Evolutionary conservation across 164 flowering plant species (phyloP).

Genomic region (Warburgia ugandensis): DNA sequence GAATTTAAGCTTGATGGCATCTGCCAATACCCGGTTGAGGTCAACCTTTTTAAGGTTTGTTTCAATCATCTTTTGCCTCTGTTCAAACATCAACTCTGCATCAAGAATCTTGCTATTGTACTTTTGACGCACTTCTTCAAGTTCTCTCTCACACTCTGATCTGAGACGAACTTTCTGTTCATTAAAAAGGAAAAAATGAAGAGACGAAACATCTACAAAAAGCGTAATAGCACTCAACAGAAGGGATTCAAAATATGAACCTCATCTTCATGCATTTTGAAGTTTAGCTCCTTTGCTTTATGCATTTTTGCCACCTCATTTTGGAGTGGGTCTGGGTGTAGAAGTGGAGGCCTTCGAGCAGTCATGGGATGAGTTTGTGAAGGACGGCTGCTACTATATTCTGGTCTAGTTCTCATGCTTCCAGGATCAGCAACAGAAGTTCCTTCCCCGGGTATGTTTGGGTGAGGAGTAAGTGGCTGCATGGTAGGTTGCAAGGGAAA

Average conservation of each 20-base stretch:
- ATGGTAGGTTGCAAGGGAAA: slow-evolving; percentile 2
- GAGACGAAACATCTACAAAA: neutral
- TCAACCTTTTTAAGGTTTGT: slow-evolving; percentile 28
- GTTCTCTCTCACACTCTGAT: slow-evolving; percentile 62
- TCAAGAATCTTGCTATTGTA: slow-evolving; percentile 40
- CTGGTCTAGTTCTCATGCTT: slow-evolving; percentile 15
- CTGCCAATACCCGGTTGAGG: slow-evolving; percentile 52
- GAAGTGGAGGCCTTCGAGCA: slow-evolving; percentile 11
- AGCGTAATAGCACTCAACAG: slow-evolving; percentile 20
- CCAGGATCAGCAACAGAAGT: slow-evolving; percentile 4
- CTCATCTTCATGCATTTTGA: slow-evolving; percentile 36
- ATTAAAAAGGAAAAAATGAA: slow-evolving; percentile 4
- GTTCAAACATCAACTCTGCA: slow-evolving; percentile 32
- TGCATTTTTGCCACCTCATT: slow-evolving; percentile 46
- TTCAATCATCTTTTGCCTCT: slow-evolving; percentile 34
- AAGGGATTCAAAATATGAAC: slow-evolving; percentile 25
- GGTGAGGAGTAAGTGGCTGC: neutral
- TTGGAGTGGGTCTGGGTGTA: slow-evolving; percentile 54
- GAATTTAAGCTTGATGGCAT: slow-evolving; percentile 45
- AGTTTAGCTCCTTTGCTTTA: slow-evolving; percentile 32
- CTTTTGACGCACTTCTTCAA: slow-evolving; percentile 51
- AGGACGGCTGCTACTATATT: slow-evolving; percentile 12
- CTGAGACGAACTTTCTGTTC: slow-evolving; percentile 46
- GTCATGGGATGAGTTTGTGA: slow-evolving; percentile 9
- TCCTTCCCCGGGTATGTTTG: slow-evolving; percentile 8